These are phyloP conservation scores for Phalaenopsis hybrid DNA, from an alignment of 116 monocot genomes.

Conservation along the genomic window DNA sequence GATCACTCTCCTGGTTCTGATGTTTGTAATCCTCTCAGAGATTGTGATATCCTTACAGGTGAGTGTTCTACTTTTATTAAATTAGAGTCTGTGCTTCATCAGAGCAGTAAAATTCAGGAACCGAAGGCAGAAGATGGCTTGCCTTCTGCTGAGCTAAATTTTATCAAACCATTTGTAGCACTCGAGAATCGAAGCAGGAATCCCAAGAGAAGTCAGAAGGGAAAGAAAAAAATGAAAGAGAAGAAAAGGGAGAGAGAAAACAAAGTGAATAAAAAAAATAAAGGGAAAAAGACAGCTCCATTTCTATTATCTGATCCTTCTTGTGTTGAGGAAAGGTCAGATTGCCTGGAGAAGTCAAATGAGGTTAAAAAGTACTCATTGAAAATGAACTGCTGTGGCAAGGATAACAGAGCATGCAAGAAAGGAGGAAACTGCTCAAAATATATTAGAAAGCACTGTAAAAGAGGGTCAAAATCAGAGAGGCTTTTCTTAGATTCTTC, in stretches of 20 bases:
- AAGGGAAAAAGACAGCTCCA: neutral
- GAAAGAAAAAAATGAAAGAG: slow-evolving; percentile 1
- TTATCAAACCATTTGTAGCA: slow-evolving; percentile 6
- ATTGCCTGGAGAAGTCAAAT: slow-evolving; percentile 4
- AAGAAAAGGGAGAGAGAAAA: neutral
- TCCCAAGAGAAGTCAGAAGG: neutral
- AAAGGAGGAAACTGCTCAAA: slow-evolving; percentile 9
- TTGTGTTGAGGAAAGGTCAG: slow-evolving; percentile 11
- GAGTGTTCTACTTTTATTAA: slow-evolving; percentile 23
- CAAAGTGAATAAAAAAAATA: neutral
- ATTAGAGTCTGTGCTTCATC: slow-evolving; percentile 9
- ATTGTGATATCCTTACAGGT: slow-evolving; percentile 15
- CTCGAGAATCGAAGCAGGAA: neutral
- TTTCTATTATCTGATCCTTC: slow-evolving; percentile 8
- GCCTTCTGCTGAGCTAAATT: slow-evolving; percentile 14
- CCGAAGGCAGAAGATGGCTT: slow-evolving; percentile 9
- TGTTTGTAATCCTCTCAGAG: slow-evolving; percentile 36
- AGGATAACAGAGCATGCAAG: slow-evolving; percentile 3
- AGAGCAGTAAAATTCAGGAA: slow-evolving; percentile 12
- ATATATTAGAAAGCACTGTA: slow-evolving; percentile 8
- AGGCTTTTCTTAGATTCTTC: slow-evolving; percentile 8
- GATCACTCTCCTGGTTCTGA: slow-evolving; percentile 81
- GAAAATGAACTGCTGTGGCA: slow-evolving; percentile 1
- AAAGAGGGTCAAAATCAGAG: slow-evolving; percentile 12
- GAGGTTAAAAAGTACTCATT: slow-evolving; percentile 14